Evolutionary conservation across 2,329 filamentous ascomycete genomes (phyloP).

Genomic region (Talaromyces pinophilus): DNA sequence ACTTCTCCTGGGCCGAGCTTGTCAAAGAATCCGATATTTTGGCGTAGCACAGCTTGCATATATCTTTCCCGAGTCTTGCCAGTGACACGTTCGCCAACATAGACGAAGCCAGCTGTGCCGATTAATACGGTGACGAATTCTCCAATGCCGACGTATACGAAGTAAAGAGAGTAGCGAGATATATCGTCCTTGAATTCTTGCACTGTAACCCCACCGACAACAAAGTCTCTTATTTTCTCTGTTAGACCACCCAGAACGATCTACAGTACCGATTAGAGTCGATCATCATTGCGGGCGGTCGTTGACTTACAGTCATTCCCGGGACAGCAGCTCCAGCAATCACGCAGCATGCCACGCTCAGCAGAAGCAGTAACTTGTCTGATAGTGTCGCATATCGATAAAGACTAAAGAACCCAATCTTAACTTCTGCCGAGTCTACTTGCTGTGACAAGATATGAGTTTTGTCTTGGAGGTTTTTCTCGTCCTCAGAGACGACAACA

Average conservation of each 20-base stretch:
- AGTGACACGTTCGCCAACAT: neutral
- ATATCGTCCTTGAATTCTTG: neutral
- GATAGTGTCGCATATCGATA: neutral
- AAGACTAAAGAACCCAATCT: neutral
- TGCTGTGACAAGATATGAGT: neutral
- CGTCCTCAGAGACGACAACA: neutral
- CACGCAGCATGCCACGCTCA: neutral
- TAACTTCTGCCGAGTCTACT: neutral
- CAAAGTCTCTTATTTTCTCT: neutral
- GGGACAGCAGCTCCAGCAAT: neutral
- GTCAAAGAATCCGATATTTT: slow-evolving; percentile 55
- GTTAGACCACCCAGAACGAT: neutral
- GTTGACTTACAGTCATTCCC: neutral
- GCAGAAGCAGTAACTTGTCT: neutral
- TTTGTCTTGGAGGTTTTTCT: neutral
- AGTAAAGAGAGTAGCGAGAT: neutral
- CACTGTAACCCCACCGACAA: neutral
- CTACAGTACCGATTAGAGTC: neutral
- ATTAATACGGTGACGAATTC: neutral
- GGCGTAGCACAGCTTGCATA: slow-evolving; percentile 47
- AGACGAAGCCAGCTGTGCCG: neutral
- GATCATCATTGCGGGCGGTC: neutral
- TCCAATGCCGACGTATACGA: neutral
- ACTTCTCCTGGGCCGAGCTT: slow-evolving; percentile 22
- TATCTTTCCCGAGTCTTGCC: neutral